Evolutionary conservation across 352 stramenopile genomes (phyloP).

Genomic region (Plasmopara muralis): DNA sequence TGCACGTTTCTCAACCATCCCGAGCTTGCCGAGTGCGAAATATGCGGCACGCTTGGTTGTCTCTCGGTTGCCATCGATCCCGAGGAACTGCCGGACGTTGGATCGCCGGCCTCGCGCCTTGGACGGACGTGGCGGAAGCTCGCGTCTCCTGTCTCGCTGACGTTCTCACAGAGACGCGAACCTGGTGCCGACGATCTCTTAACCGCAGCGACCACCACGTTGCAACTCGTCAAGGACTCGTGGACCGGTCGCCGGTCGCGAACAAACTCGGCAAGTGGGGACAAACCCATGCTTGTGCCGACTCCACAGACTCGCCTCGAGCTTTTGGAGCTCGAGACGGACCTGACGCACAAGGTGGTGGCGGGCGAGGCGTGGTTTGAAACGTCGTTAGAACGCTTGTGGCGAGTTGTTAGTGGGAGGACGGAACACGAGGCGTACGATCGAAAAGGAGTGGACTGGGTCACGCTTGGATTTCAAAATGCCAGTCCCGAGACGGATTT

Average conservation of each 20-base stretch:
- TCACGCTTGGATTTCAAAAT: slow-evolving; percentile 73
- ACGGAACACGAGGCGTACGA: slow-evolving; percentile 23
- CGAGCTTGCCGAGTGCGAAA: slow-evolving; percentile 56
- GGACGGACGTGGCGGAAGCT: slow-evolving; percentile 41
- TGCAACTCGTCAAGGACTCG: slow-evolving; percentile 41
- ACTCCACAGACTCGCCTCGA: slow-evolving; percentile 32
- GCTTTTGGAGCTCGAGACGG: slow-evolving; percentile 48
- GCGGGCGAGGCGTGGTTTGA: slow-evolving; percentile 61
- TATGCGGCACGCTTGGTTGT: slow-evolving; percentile 46
- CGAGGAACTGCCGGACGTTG: not conserved
- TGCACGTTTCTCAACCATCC: slow-evolving; percentile 81
- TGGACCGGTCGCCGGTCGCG: slow-evolving; percentile 20
- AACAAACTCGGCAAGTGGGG: slow-evolving; percentile 10
- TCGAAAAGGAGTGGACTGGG: slow-evolving; percentile 49
- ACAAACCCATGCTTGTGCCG: slow-evolving; percentile 14
- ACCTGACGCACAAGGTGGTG: slow-evolving; percentile 58
- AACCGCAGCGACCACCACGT: slow-evolving; percentile 38
- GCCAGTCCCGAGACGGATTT: slow-evolving; percentile 79
- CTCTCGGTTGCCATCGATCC: slow-evolving; percentile 12
- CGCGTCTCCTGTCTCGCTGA: slow-evolving; percentile 33
- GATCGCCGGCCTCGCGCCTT: slow-evolving; percentile 10
- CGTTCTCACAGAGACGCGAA: slow-evolving; percentile 51
- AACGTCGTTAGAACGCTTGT: slow-evolving; percentile 48
- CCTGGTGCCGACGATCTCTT: slow-evolving; percentile 60
- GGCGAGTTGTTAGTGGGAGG: slow-evolving; percentile 33